A percentile compares a stretch with the other conserved stretches of the same genome.
Evolutionary conservation across 257 asterid species (phyloP).

Genomic region (Oldenlandia corymbosa): DNA sequence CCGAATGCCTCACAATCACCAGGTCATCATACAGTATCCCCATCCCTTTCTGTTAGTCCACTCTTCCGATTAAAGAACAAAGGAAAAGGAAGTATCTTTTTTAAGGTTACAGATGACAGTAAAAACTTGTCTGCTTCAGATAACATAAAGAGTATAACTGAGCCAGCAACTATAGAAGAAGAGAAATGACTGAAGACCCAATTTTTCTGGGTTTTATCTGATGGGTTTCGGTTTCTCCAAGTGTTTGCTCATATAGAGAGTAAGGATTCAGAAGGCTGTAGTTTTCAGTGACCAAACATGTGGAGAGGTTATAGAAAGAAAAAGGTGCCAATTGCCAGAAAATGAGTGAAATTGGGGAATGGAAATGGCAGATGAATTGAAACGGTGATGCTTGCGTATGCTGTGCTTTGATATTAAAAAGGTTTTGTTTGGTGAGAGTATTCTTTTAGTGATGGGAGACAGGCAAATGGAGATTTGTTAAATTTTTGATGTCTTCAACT

Average conservation of each 20-base stretch:
- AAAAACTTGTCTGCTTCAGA: background rate
- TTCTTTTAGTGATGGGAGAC: no score
- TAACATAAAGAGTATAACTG: background rate
- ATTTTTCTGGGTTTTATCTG: slow-evolving; percentile 11
- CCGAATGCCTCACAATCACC: slow-evolving; percentile 57
- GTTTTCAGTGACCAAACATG: slow-evolving; percentile 40
- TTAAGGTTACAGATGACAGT: background rate
- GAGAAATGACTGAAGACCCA: no score
- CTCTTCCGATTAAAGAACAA: background rate
- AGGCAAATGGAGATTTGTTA: no score
- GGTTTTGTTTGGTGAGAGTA: no score
- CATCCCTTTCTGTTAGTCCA: slow-evolving; percentile 23
- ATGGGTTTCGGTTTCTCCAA: background rate
- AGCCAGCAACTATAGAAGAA: no score
- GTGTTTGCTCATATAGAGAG: slow-evolving; percentile 10
- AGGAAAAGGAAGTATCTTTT: background rate
- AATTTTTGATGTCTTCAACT: no score
- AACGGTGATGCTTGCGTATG: background rate
- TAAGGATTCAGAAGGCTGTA: slow-evolving; percentile 16
- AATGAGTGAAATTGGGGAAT: background rate
- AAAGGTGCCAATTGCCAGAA: background rate
- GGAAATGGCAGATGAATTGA: no score
- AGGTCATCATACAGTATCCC: slow-evolving; percentile 67
- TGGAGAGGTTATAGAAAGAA: slow-evolving; percentile 13
- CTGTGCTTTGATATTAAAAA: no score